A percentile compares a stretch with the other conserved stretches of the same genome.
These are phyloP conservation scores for Heritiera littoralis DNA, from an alignment of 345 rosid species.

Conservation along the genomic window DNA sequence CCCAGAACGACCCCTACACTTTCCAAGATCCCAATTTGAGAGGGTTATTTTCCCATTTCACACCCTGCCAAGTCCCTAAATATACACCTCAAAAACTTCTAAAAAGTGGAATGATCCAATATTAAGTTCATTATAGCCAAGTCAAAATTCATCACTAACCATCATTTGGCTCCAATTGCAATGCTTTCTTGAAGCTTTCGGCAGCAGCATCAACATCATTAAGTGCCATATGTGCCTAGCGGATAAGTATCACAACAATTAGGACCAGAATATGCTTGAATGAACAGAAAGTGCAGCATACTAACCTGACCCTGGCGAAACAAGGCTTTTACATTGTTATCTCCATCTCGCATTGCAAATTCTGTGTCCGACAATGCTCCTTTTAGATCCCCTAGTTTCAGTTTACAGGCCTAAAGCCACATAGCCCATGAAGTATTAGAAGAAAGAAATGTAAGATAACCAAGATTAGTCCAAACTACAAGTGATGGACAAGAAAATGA, in stretches of 20 bases:
- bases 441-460: background rate
- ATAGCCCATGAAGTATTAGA: background rate
- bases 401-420: conserved; percentile 71
- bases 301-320: conserved; percentile 98
- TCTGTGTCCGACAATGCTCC: conserved; percentile 89
- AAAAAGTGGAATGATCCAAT: background rate
- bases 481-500: background rate
- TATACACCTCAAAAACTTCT: background rate
- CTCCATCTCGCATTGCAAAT: conserved; percentile 88
- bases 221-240: conserved; percentile 86
- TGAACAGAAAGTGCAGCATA: conserved; percentile 5
- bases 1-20: background rate
- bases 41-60: background rate
- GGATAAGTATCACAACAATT: conserved; percentile 1
- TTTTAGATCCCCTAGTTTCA: conserved; percentile 79
- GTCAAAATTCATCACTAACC: conserved; percentile 43
- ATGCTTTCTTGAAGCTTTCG: conserved; percentile 88
- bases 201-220: conserved; percentile 91
- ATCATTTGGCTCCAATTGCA: conserved; percentile 86
- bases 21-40: background rate
- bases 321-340: conserved; percentile 83
- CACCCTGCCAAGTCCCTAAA: background rate
- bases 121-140: background rate
- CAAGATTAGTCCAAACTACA: background rate
- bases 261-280: background rate